Evolutionary conservation across 176 grass and related monocot genomes (phyloP).

Genomic region (Zizania latifolia): DNA sequence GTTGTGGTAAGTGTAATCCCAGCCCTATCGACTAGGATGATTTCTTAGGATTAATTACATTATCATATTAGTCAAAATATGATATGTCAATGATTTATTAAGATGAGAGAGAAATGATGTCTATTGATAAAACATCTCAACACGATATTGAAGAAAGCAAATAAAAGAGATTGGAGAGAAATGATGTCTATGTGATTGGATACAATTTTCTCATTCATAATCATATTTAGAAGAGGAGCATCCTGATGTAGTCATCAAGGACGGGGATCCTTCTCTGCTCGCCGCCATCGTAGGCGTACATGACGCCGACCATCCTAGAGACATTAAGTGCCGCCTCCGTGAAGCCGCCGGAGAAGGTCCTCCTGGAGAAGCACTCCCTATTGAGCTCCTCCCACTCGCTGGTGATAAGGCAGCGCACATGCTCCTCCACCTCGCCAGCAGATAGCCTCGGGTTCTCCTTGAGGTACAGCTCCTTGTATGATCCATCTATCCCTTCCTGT

Average conservation of each 20-base stretch:
- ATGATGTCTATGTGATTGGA: too few relatives aligned
- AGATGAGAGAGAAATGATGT: too few relatives aligned
- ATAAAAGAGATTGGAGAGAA: too few relatives aligned
- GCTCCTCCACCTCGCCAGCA: neutral
- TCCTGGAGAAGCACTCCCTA: slow-evolving; percentile 34
- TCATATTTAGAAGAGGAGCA: slow-evolving; percentile 23
- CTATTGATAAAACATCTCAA: too few relatives aligned
- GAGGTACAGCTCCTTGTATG: slow-evolving; percentile 41
- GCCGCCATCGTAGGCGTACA: too few relatives aligned
- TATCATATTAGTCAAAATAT: too few relatives aligned
- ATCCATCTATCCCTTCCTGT: slow-evolving; percentile 62
- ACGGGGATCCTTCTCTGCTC: slow-evolving; percentile 23
- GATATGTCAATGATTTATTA: too few relatives aligned
- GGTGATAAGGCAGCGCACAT: slow-evolving; percentile 34
- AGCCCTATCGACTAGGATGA: too few relatives aligned
- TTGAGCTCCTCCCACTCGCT: slow-evolving; percentile 59
- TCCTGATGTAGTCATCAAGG: slow-evolving; percentile 42
- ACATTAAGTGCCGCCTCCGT: slow-evolving; percentile 2
- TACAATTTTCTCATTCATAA: too few relatives aligned
- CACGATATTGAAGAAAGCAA: too few relatives aligned
- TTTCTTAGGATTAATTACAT: too few relatives aligned
- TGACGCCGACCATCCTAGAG: slow-evolving; percentile 46
- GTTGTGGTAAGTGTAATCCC: too few relatives aligned
- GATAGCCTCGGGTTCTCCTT: slow-evolving; percentile 46
- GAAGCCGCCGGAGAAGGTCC: slow-evolving; percentile 14